Percentiles rank a stretch among this genome's conserved stretches.
Conservation (phyloP, 495 filamentous ascomycete species). For the Pseudomonodictys pantanalensis region DNA sequence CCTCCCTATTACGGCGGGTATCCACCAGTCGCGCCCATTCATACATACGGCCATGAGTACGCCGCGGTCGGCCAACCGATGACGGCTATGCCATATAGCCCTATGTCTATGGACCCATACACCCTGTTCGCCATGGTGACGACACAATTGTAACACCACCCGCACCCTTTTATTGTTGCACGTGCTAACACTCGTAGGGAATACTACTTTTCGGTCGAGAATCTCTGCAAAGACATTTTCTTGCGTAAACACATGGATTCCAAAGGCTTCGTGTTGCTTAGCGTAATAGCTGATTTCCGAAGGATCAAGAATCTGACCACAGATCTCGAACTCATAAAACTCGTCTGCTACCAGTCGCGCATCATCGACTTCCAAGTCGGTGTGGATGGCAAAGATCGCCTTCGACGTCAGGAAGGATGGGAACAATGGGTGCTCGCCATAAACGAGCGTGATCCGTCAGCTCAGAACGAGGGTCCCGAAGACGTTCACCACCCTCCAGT, state of each 20-base stretch:
- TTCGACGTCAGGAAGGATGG: constrained; percentile 78
- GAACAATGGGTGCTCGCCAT: constrained; percentile 71
- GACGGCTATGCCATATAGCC: constrained; percentile 61
- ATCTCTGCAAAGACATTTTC: constrained; percentile 90
- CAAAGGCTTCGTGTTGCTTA: constrained; percentile 82
- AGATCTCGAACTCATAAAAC: constrained; percentile 69
- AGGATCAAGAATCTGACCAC: constrained; percentile 73
- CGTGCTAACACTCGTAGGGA: constrained; percentile 50
- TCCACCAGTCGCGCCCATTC: constrained; percentile 27
- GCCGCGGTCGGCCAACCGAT: constrained; percentile 54
- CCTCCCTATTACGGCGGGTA: constrained; percentile 27
- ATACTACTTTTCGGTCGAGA: constrained; percentile 96
- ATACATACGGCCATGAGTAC: constrained; percentile 34
- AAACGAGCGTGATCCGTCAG: constrained; percentile 58
- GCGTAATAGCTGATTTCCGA: constrained; percentile 76
- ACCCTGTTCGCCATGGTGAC: constrained; percentile 57
- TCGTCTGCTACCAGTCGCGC: constrained; percentile 66
- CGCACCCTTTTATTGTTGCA: not conserved
- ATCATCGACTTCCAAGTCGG: constrained; percentile 67
- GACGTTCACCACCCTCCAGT: constrained; percentile 39
- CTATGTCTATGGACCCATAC: constrained; percentile 54
- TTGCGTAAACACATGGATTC: constrained; percentile 90
- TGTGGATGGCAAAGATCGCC: constrained; percentile 70
- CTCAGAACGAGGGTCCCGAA: constrained; percentile 57
- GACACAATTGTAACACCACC: constrained; percentile 60